phyloP scores from a whole-genome alignment of 805 yeast genomes.

The Candida arabinofermentans region DNA sequence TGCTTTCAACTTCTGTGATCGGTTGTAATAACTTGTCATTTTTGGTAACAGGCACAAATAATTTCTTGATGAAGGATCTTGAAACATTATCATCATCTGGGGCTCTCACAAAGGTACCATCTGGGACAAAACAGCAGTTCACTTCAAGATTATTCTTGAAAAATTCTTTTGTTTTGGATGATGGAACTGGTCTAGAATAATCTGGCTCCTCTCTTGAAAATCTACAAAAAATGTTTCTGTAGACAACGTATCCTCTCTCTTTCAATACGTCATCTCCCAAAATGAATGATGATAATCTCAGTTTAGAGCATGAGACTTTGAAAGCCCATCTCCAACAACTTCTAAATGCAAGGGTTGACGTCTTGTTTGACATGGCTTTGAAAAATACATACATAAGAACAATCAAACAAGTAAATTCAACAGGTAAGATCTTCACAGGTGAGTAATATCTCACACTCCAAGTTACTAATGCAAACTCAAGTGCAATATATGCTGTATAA shows the following conservation, averaged over 20 bases:
- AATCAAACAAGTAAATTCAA: conserved; percentile 1
- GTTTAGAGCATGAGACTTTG: conserved; percentile 44
- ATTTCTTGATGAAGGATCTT: conserved; percentile 53
- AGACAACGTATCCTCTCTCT: conserved; percentile 67
- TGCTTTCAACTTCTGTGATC: conserved; percentile 29
- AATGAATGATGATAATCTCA: conserved; percentile 81
- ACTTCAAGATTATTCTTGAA: conserved; percentile 40
- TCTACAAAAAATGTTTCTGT: conserved; percentile 45
- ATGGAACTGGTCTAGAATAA: conserved; percentile 52
- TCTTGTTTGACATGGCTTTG: conserved; percentile 23
- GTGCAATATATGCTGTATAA: conserved; percentile 65
- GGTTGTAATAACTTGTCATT: conserved; percentile 60
- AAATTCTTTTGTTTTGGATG: conserved; percentile 38
- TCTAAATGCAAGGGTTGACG: conserved; percentile 14
- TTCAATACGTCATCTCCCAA: conserved; percentile 55
- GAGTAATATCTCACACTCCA: conserved; percentile 40
- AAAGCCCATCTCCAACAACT: conserved; percentile 57
- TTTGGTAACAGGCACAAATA: conserved; percentile 81
- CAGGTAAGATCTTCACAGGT: conserved; percentile 29
- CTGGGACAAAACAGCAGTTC: conserved; percentile 64
- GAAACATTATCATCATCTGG: conserved; percentile 81
- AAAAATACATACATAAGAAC: not conserved
- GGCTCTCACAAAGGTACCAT: conserved; percentile 80
- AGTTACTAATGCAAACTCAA: conserved; percentile 70
- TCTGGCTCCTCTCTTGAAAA: conserved; percentile 32